Evolutionary conservation across 768 basidiomycete genomes (phyloP), one percentile per base, ranked within the genome.

Genomic region (Tylopilus balloui): DNA sequence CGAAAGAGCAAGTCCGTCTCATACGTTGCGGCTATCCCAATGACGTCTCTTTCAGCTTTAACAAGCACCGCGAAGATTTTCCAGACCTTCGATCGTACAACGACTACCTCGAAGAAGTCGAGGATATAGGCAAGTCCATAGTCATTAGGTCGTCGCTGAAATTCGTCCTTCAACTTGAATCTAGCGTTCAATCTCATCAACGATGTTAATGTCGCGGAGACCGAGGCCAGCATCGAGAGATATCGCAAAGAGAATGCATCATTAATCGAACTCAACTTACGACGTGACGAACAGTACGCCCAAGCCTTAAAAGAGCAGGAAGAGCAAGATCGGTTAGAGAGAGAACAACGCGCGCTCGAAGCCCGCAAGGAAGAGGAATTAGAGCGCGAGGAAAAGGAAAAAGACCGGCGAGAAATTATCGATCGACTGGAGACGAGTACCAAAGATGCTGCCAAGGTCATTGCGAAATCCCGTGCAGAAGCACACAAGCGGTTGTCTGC

Each of bases 161-260:
- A 38, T 27, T 28, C 36, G n/a, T 42, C 45, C 24, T 50, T 24
- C 41, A 45, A 42, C 24, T 11, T 44, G 36, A 20, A 34, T 37
- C 8, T 32, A 94, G 94, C 91, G 6, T 97, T 95, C 74, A 97
- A 98, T 66, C 83, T 98, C 28, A 92, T 97, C 48, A 86, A 96
- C 55, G 88, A 91, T 24, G 78, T 94, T 38, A 85, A 96, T 50
- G 64, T 92, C 19, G 66, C 78, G 6, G 75, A 82, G 57, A 97
- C 93, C 0, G 93, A 98, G 71, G 81, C 80, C 7, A 83, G 88
- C 17, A 88, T 99, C 53, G 77, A 79, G 3, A 76, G 77, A 36
- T 91, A 89, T 66, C 84, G 86, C 35, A 78, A 76, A 21, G 85
- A 89, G 58, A 97, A 97, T 60, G 86, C 87, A 2, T 78, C 81